These are phyloP conservation scores for Davidsoniella australis DNA, from an alignment of 2,329 filamentous ascomycete genomes.

Conservation along the genomic window DNA sequence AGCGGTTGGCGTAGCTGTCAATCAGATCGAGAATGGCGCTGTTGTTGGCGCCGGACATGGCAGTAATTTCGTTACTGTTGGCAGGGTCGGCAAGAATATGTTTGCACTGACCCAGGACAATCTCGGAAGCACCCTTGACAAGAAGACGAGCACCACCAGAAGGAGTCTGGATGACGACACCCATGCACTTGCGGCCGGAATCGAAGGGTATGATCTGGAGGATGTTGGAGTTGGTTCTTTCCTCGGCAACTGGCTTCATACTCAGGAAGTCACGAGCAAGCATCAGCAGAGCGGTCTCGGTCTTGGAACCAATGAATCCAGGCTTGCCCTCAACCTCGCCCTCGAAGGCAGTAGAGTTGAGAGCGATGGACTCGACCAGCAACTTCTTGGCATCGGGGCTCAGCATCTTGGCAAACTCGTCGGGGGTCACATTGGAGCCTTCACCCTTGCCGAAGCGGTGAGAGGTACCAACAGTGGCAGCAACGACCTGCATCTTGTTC, in stretches of 20 bases:
- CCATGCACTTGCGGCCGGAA: conserved; percentile 59
- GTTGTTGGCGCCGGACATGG: conserved; percentile 35
- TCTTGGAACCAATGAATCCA: conserved; percentile 62
- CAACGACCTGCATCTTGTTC: conserved; percentile 52
- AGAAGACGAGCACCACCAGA: conserved; percentile 37
- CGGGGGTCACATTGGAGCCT: conserved; percentile 24
- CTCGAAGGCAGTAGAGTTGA: conserved; percentile 63
- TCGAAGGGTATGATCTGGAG: conserved; percentile 60
- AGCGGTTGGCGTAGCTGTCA: conserved; percentile 59
- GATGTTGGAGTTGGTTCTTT: conserved; percentile 41
- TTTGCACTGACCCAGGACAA: conserved; percentile 40
- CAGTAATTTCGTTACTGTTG: conserved; percentile 23
- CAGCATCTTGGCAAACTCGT: conserved; percentile 32
- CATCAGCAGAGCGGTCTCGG: conserved; percentile 56
- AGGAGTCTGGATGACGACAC: conserved; percentile 35
- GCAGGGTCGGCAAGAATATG: conserved; percentile 33
- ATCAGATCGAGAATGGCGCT: conserved; percentile 49
- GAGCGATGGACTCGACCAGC: conserved; percentile 40
- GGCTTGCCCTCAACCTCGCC: conserved; percentile 49
- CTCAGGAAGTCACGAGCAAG: conserved; percentile 49
- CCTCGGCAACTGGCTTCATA: conserved; percentile 46
- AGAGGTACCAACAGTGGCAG: conserved; percentile 38
- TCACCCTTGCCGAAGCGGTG: conserved; percentile 34
- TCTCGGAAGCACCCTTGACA: conserved; percentile 49
- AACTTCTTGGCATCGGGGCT: conserved; percentile 31